These are phyloP conservation scores for Alternaria triticina DNA, from an alignment of 2,329 filamentous ascomycete genomes.

Conservation along the genomic window DNA sequence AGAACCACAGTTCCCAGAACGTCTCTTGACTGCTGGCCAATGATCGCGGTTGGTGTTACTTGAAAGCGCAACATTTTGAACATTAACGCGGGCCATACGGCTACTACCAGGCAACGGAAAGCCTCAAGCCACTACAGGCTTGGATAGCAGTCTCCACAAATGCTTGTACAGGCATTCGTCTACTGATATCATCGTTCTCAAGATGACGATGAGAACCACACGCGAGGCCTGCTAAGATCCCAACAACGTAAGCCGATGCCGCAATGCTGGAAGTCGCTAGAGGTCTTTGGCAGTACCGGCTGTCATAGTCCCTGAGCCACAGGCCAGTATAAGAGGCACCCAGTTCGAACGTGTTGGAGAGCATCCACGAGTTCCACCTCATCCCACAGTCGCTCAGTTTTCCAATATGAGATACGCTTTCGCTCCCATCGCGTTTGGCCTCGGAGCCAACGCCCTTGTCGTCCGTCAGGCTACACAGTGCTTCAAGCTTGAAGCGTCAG, in stretches of 20 bases:
- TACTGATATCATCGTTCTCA: constrained; percentile 22
- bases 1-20: background rate
- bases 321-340: background rate
- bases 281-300: background rate
- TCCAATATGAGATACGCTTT: constrained; percentile 32
- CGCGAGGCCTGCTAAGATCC: background rate
- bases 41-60: constrained; percentile 21
- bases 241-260: constrained; percentile 5
- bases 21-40: constrained; percentile 7
- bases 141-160: constrained; percentile 1
- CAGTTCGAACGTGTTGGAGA: background rate
- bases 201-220: constrained; percentile 5
- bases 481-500: constrained; percentile 23
- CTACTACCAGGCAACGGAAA: background rate
- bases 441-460: constrained; percentile 32
- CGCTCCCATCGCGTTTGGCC: constrained; percentile 24
- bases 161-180: constrained; percentile 9
- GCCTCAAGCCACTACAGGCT: background rate
- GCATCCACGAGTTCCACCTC: background rate
- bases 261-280: background rate
- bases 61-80: constrained; percentile 11
- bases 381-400: constrained; percentile 2
- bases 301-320: constrained; percentile 6
- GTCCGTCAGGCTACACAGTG: constrained; percentile 26
- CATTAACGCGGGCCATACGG: background rate